Evolutionary conservation across 1,139 yeast genomes (phyloP).

Genomic region (Wickerhamomyces sp.): DNA sequence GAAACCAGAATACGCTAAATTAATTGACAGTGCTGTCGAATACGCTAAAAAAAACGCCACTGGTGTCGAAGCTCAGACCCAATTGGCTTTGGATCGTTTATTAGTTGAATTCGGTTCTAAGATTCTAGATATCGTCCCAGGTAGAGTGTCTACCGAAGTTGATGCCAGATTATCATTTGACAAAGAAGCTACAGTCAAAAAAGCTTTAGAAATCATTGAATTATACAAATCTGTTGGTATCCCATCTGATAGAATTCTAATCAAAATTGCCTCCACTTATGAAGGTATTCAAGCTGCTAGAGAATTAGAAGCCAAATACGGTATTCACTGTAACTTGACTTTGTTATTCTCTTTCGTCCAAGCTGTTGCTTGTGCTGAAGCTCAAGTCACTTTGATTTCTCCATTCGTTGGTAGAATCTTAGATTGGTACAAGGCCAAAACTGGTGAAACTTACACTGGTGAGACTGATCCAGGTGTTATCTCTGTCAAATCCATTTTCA

Average conservation of each 20-base stretch:
- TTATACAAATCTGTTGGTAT: constrained; percentile 84
- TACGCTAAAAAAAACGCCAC: constrained; percentile 57
- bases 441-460: constrained; percentile 78
- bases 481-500: constrained; percentile 83
- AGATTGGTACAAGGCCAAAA: constrained; percentile 96
- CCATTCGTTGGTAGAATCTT: constrained; percentile 99
- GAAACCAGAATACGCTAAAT: constrained; percentile 81
- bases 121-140: constrained; percentile 93
- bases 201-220: constrained; percentile 84
- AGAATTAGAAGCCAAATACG: constrained; percentile 87
- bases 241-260: constrained; percentile 81
- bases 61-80: constrained; percentile 58
- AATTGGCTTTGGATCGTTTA: constrained; percentile 82
- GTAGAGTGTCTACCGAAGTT: constrained; percentile 98
- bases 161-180: constrained; percentile 97
- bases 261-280: constrained; percentile 97
- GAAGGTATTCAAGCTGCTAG: constrained; percentile 99
- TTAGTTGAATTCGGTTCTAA: constrained; percentile 95
- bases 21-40: constrained; percentile 86
- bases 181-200: constrained; percentile 86
- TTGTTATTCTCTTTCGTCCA: constrained; percentile 91
- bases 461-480: constrained; percentile 95
- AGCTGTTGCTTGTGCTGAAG: constrained; percentile 99
- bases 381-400: constrained; percentile 89
- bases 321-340: constrained; percentile 93